Base-by-base conservation (phyloP, 2,329 filamentous ascomycete genomes). In the Epichloe sibirici region DNA sequence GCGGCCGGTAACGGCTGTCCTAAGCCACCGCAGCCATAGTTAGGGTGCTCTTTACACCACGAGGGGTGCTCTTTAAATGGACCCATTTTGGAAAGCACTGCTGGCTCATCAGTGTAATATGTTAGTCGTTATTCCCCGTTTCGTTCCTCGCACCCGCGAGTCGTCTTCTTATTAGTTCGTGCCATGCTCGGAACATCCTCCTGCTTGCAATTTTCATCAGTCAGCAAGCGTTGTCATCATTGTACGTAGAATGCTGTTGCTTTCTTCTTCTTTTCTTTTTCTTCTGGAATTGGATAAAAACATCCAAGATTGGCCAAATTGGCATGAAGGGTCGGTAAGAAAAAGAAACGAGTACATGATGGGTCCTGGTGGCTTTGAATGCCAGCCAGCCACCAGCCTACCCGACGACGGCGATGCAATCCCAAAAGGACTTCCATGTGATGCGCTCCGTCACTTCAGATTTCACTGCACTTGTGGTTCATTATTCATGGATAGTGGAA, bases 401-500 rank as follows among this genome's bases (percentile, higher is more conserved):
- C 28, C 28, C 28, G 28, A 31, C 28, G 28, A 8, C 28, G 28
- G 28, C 28, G 28, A 31, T 31, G 9, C 28, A 40, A 25, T 25
- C 5, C 40, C 21, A 21, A 17, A 21, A 12, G 21, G 21, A 25
- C 21, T 21, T 21, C 21, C 40, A 44, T 25, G 23, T n/a, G 17
- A 34, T 31, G 17, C 17, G n/a, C 39, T 35, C 40, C 40, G 15
- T 48, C 37, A 23, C 12, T 5, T 25, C 17, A 51, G 39, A 40
- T 12, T 9, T 44, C 46, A 49, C 46, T 46, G 51, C 46, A 53
- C 49, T 15, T 9, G 47, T 12, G 50, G 25, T 23, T 37, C 23
- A 45, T 39, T 7, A 21, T 23, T 31, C 46, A 44, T 45, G 31
- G 45, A 15, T 25, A 49, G 46, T 52, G 51, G 51, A 49, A 52